Evolutionary conservation across 768 basidiomycete genomes (phyloP).

Genomic region (Candolleomyces aberdarensis): DNA sequence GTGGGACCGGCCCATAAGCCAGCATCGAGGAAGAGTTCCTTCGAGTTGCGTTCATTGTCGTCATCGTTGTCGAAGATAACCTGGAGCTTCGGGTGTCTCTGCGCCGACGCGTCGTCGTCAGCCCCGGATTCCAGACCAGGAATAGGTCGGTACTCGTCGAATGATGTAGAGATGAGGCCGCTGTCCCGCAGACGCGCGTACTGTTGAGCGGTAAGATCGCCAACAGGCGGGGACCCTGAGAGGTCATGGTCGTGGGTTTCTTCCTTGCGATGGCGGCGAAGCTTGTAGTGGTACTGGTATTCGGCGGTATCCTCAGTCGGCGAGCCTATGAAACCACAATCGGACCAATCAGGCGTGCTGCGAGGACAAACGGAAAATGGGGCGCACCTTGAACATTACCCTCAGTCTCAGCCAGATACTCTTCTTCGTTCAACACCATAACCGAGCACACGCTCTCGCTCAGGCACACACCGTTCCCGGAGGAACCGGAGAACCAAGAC

Average conservation of each 20-base stretch:
- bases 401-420: background rate
- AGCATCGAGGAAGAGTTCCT: background rate
- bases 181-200: background rate
- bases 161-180: constrained; percentile 1
- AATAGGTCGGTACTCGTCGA: background rate
- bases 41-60: background rate
- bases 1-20: background rate
- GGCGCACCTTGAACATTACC: background rate
- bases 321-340: background rate
- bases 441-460: background rate
- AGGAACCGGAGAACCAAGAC: background rate
- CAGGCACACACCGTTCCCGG: background rate
- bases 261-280: no score
- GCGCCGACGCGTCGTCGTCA: background rate
- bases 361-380: background rate
- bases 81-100: background rate
- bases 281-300: background rate
- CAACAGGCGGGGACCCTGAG: background rate
- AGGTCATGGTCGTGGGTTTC: no score
- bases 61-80: background rate
- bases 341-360: no score
- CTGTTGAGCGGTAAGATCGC: background rate
- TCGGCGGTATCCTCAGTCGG: background rate
- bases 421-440: background rate
- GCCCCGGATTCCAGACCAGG: background rate